phyloP scores from a whole-genome alignment of 2,329 filamentous ascomycete species.

The Ciborinia camelliae region DNA sequence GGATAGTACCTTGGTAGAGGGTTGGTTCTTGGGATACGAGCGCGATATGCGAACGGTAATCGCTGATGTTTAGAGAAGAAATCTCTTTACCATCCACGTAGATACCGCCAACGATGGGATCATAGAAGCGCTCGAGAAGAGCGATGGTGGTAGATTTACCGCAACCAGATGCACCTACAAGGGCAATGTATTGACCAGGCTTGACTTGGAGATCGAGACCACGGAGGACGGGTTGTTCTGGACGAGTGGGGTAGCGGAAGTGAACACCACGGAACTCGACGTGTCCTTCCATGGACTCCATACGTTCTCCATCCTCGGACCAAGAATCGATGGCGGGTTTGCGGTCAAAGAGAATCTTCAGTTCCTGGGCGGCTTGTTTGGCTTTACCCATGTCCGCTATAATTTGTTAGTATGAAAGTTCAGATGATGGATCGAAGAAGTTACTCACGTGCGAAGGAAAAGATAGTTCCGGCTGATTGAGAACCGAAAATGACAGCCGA shows the following conservation, averaged over 20 bases:
- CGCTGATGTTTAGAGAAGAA: conserved; percentile 73
- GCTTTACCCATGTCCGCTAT: conserved; percentile 84
- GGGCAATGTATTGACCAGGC: conserved; percentile 78
- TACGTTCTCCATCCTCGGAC: conserved; percentile 62
- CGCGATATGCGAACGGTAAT: conserved; percentile 79
- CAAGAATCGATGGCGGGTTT: conserved; percentile 79
- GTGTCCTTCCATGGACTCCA: conserved; percentile 66
- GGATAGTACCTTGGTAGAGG: conserved; percentile 87
- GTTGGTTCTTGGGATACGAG: conserved; percentile 94
- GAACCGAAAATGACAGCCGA: conserved; percentile 84
- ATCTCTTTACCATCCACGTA: conserved; percentile 83
- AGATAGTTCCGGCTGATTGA: conserved; percentile 85
- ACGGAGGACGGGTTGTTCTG: conserved; percentile 86
- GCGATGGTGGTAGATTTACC: conserved; percentile 94
- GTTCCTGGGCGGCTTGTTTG: conserved; percentile 73
- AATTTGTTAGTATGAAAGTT: conserved; percentile 22
- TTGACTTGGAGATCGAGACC: conserved; percentile 72
- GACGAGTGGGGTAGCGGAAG: conserved; percentile 89
- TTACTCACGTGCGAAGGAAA: conserved; percentile 67
- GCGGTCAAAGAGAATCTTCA: conserved; percentile 81
- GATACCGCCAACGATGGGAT: conserved; percentile 75
- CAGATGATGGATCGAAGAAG: not conserved
- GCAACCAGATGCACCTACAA: conserved; percentile 91
- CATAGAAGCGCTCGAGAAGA: conserved; percentile 90
- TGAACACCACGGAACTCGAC: conserved; percentile 92